phyloP scores from a whole-genome alignment of 2,329 filamentous ascomycete genomes.

The Alternaria solani region DNA sequence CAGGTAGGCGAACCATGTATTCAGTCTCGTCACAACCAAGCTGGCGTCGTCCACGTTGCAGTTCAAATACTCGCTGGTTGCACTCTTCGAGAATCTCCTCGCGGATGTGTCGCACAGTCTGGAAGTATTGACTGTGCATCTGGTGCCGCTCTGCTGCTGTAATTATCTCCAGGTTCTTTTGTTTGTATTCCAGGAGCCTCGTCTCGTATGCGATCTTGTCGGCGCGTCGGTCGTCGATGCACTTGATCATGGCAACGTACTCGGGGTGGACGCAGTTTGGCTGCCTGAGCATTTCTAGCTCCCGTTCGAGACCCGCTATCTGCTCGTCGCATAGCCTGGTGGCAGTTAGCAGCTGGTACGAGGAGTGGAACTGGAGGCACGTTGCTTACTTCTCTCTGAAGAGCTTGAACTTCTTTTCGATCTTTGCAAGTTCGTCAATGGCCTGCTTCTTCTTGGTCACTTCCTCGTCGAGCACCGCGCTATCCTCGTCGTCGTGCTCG shows the following conservation, averaged over 20 bases:
- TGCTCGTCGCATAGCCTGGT: constrained; percentile 85
- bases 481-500: constrained; percentile 56
- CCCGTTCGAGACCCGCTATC: constrained; percentile 78
- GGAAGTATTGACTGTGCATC: constrained; percentile 89
- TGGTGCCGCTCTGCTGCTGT: constrained; percentile 85
- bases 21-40: constrained; percentile 80
- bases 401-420: constrained; percentile 88
- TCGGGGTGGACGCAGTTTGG: constrained; percentile 80
- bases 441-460: constrained; percentile 81
- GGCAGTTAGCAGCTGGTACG: constrained; percentile 28
- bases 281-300: constrained; percentile 67
- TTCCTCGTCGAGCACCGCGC: constrained; percentile 49
- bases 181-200: constrained; percentile 75
- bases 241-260: constrained; percentile 87
- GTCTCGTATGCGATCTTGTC: constrained; percentile 81
- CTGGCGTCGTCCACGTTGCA: constrained; percentile 86
- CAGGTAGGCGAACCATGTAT: constrained; percentile 82
- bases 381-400: constrained; percentile 78
- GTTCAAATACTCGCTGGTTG: constrained; percentile 89
- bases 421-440: constrained; percentile 77
- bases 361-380: neutral
- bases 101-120: constrained; percentile 81
- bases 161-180: constrained; percentile 72
- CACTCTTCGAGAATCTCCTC: constrained; percentile 81
- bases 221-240: constrained; percentile 81